phyloP scores from a whole-genome alignment of 176 grass and related monocot genomes.

The Carex pumila region DNA sequence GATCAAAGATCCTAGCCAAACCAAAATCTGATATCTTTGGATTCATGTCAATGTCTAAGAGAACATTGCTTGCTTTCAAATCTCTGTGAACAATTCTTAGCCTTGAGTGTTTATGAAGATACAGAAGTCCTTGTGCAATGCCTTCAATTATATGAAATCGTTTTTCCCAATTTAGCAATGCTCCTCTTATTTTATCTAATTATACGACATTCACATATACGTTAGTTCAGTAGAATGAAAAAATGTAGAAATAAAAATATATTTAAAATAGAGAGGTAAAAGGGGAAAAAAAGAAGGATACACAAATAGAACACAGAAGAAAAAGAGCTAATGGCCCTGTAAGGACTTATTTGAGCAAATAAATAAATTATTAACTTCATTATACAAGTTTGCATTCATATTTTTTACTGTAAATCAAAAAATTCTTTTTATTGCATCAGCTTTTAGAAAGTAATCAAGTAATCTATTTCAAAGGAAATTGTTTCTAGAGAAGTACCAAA shows the following conservation, averaged over 20 bases:
- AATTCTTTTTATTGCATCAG: background rate
- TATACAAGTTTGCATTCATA: background rate
- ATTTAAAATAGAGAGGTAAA: background rate
- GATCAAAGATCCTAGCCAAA: slow-evolving; percentile 33
- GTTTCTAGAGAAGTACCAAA: slow-evolving; percentile 20
- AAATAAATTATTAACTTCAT: background rate
- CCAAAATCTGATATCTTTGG: slow-evolving; percentile 52
- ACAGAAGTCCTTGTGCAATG: slow-evolving; percentile 42
- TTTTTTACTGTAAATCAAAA: background rate
- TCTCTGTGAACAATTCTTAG: slow-evolving; percentile 44
- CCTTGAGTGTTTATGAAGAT: slow-evolving; percentile 39
- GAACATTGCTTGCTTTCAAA: slow-evolving; percentile 43
- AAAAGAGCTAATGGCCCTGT: too few relatives aligned
- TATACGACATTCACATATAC: background rate
- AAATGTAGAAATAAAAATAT: background rate
- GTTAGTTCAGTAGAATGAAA: background rate
- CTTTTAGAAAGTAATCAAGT: background rate
- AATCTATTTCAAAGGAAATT: background rate
- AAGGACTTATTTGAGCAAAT: background rate
- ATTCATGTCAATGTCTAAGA: slow-evolving; percentile 35
- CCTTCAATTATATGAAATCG: slow-evolving; percentile 36
- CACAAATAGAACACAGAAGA: background rate
- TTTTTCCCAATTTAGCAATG: slow-evolving; percentile 24
- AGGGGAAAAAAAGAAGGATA: background rate
- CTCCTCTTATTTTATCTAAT: slow-evolving; percentile 23